phyloP scores from a whole-genome alignment of 495 filamentous ascomycete species.

The Talaromyces trachyspermus region DNA sequence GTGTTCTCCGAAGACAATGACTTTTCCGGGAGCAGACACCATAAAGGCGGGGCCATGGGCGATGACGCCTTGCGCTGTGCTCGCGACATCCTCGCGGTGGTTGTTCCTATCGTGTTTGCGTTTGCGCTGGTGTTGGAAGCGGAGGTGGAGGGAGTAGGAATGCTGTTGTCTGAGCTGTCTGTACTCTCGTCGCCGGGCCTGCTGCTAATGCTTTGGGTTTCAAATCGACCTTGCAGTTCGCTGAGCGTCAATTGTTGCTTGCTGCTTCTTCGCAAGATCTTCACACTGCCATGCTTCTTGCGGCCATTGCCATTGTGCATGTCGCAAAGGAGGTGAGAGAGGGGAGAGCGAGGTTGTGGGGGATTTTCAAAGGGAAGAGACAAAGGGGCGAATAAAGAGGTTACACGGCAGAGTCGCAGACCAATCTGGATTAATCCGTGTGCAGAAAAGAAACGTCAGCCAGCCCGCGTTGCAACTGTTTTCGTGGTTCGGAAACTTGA shows the following conservation, averaged over 20 bases:
- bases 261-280: slow-evolving; percentile 2
- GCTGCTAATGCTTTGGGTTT: neutral
- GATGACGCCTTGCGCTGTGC: slow-evolving; percentile 34
- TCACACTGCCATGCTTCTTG: slow-evolving; percentile 18
- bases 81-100: slow-evolving; percentile 1
- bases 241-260: slow-evolving; percentile 3
- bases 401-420: too few relatives aligned
- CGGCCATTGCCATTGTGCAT: slow-evolving; percentile 16
- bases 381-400: neutral
- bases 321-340: neutral
- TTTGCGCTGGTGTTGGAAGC: neutral
- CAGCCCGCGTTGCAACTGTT: too few relatives aligned
- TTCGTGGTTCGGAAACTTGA: too few relatives aligned
- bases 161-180: neutral
- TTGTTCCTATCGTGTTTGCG: neutral
- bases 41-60: slow-evolving; percentile 74
- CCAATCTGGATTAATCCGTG: too few relatives aligned
- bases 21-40: slow-evolving; percentile 84
- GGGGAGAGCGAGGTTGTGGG: slow-evolving; percentile 4
- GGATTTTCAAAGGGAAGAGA: neutral
- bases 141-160: slow-evolving; percentile 6
- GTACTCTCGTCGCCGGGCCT: neutral
- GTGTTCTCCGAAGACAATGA: slow-evolving; percentile 85
- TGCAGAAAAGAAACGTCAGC: too few relatives aligned
- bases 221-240: slow-evolving; percentile 6